Base-by-base conservation (phyloP, 1,284 basidiomycete species). In the Malassezia caprae region DNA sequence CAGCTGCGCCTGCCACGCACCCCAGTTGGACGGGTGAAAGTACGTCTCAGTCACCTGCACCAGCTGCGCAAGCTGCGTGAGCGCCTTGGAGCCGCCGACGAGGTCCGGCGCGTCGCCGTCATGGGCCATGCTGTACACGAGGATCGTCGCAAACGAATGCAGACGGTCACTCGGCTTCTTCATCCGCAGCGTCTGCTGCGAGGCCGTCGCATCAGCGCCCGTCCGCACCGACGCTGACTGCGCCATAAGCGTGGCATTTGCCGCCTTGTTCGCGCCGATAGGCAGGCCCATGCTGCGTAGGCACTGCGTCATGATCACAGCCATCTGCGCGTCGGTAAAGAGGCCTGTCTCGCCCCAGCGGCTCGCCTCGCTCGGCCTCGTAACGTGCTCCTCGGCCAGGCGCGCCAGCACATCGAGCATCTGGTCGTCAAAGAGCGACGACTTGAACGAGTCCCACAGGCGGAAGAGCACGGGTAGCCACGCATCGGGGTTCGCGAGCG, bases 11-110 rank as follows among this genome's bases (percentile, higher is more conserved):
- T 67, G 61, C 63, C 63, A 69, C 37, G 60, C 48, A 17, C 65
- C 63, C 62, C 47, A 73, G 79, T 73, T 73, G 24, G 69, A 72
- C 4, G 88, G 88, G 74, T 94, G 90, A 75, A 93, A 94, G 77
- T 85, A 91, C 0, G 84, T 85, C 73, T 99, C 94, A 6, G 87
- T 89, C 60, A 88, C 91, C 12, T 88, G 93, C 53, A 98, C 83
- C 41, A 98, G 78, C 64, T 84, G 84, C 62, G 89, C 86, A 24
- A 98, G 78, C 23, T 89, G 85, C 64, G 94, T 89, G 58, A 99
- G 79, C 15, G 91, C 88, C 69, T 83, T 86, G 4, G 86, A 90
- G 8, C 94, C 93, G 0, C 83, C 91, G 28, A 90, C 43, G 69
- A 71, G 4, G 65, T 13, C 75, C 56, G 41, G 72, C 76, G 52